Base-by-base conservation (phyloP, 768 basidiomycete genomes). In the Hygrocybe punicea region DNA sequence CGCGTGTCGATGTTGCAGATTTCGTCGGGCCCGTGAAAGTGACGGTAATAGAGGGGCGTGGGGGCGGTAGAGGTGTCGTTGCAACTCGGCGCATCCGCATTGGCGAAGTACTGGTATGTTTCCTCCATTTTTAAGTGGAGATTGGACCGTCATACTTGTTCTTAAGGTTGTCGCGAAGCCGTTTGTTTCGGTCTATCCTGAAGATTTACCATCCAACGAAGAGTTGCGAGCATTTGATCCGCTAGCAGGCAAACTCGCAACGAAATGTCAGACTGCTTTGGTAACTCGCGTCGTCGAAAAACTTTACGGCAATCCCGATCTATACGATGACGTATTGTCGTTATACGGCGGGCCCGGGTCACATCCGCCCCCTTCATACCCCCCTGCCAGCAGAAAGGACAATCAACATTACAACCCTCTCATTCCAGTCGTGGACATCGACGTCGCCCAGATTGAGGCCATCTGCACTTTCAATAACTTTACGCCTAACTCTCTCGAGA, bases 21-120 rank as follows among this genome's bases (percentile, higher is more conserved):
- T 51, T 51, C 19, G 49, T 51, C 29, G 49, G 49, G 16, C 49
- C 49, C 49, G 29, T 51, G n/a, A n/a, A 34, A 16, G 49, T 51
- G 16, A 25, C 16, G 13, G 29, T 24, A 11, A 34, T 37, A 11
- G n/a, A 34, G 8, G 25, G 14, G 25, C 49, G 49, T 51, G 49
- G 49, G 13, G 49, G 49, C 21, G 49, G 49, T 21, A 51, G 49
- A 21, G 49, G 49, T n/a, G 21, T 51, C 33, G 25, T 51, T 21
- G 49, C 49, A 4, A 21, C 29, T 25, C 21, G 29, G 29, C 8
- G 11, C 14, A 51, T 51, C 29, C 29, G 21, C 16, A 17, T 51
- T n/a, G 49, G 49, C 4, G 49, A 51, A 29, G n/a, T 51, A 17
- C 29, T 51, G 11, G 49, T 34, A 29, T 51, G 49, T 51, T 6